These are phyloP conservation scores for Cornus controversa DNA, from an alignment of 148 eudicot species.

Conservation along the genomic window DNA sequence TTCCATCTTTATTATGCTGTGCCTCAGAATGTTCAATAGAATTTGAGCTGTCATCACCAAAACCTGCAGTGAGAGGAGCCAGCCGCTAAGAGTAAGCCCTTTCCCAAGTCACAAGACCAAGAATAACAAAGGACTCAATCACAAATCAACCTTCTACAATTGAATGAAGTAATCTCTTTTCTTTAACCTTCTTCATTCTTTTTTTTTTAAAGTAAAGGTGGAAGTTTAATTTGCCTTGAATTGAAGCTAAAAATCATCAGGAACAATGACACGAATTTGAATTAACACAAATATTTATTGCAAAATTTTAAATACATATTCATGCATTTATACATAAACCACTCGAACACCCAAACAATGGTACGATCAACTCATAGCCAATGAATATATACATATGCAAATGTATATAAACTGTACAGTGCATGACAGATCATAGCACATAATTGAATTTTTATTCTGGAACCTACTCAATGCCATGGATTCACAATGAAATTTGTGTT, in stretches of 20 bases:
- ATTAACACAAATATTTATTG: neutral
- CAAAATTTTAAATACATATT: neutral
- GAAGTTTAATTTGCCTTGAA: neutral
- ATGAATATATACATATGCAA: too few species aligned
- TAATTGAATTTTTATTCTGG: too few species aligned
- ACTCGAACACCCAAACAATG: neutral
- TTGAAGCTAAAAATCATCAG: neutral
- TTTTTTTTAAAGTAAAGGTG: neutral
- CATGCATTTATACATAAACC: neutral
- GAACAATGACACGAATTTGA: neutral
- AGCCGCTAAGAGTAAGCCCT: constrained; percentile 4
- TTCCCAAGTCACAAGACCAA: neutral
- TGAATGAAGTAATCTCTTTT: neutral
- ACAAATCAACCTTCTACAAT: neutral
- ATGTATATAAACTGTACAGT: too few species aligned
- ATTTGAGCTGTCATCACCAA: constrained; percentile 99
- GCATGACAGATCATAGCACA: too few species aligned
- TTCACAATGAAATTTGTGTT: too few species aligned
- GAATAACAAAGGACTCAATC: neutral
- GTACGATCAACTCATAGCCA: too few species aligned
- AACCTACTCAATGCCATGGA: too few species aligned
- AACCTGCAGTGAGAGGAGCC: constrained; percentile 56
- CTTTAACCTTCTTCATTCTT: neutral
- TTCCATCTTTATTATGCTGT: constrained; percentile 97
- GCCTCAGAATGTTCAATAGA: constrained; percentile 91